Conservation (phyloP, 768 basidiomycete species). For the Boletellus sp. region DNA sequence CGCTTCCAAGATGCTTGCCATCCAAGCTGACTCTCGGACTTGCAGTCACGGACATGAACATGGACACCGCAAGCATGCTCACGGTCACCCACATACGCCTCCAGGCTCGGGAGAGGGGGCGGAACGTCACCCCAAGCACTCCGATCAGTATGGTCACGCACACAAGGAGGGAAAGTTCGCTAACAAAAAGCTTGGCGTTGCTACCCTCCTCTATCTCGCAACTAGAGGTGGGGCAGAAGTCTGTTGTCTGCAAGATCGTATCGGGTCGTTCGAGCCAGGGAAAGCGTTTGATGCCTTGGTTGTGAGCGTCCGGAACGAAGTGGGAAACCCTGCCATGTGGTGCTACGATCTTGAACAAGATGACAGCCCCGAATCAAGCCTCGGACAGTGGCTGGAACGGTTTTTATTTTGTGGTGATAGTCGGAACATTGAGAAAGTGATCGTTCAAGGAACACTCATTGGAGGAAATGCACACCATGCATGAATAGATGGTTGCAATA, state of each 20-base stretch:
- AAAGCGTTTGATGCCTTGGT: constrained; percentile 90
- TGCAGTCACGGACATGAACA: background rate
- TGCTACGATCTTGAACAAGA: constrained; percentile 36
- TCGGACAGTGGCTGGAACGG: constrained; percentile 66
- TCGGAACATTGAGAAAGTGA: constrained; percentile 77
- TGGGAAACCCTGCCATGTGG: constrained; percentile 60
- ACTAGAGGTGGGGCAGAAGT: constrained; percentile 89
- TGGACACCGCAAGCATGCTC: background rate
- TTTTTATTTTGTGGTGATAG: constrained; percentile 88
- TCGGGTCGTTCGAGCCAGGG: constrained; percentile 76
- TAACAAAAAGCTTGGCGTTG: constrained; percentile 62
- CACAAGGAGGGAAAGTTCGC: constrained; percentile 36
- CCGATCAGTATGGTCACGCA: background rate
- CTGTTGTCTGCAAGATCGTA: constrained; percentile 59
- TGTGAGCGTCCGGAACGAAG: constrained; percentile 52
- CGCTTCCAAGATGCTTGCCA: constrained; percentile 71
- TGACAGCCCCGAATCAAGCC: constrained; percentile 28
- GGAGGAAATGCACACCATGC: constrained; percentile 56
- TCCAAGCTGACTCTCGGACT: constrained; percentile 34
- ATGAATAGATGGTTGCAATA: constrained; percentile 2
- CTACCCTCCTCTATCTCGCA: constrained; percentile 83
- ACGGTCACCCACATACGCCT: background rate
- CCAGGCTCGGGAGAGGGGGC: background rate
- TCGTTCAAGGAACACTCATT: constrained; percentile 75
- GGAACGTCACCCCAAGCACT: background rate